Conservation (phyloP, 2,329 filamentous ascomycete species). For the Blastomyces gilchristii region DNA sequence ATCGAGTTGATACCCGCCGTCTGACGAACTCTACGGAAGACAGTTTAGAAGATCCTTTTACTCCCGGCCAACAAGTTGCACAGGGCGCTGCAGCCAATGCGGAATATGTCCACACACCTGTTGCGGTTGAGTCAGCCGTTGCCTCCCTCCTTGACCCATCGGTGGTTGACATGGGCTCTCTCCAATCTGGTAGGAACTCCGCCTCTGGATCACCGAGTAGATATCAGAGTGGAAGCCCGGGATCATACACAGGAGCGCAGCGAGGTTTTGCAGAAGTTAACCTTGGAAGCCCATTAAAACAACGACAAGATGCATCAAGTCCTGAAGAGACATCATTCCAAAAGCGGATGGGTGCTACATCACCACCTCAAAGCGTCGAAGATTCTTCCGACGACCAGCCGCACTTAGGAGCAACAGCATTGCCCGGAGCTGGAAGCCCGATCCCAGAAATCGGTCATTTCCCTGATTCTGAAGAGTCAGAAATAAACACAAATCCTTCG, state of each 20-base stretch:
- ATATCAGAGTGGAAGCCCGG: constrained; percentile 23
- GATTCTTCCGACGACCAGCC: constrained; percentile 37
- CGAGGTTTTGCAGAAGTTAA: constrained; percentile 20
- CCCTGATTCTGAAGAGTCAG: constrained; percentile 40
- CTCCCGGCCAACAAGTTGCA: constrained; percentile 59
- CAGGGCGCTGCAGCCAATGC: constrained; percentile 62
- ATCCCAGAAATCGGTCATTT: constrained; percentile 68
- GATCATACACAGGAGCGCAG: constrained; percentile 15
- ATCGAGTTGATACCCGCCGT: constrained; percentile 44
- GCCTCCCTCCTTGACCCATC: constrained; percentile 84
- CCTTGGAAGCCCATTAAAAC: constrained; percentile 39
- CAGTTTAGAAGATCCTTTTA: constrained; percentile 45
- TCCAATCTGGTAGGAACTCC: constrained; percentile 40
- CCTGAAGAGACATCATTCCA: constrained; percentile 32
- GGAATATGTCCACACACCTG: constrained; percentile 60
- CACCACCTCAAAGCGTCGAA: constrained; percentile 46
- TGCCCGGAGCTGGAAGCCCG: constrained; percentile 59
- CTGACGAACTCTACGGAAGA: constrained; percentile 46
- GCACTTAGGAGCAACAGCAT: constrained; percentile 57
- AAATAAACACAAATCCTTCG: constrained; percentile 76
- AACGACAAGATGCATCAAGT: constrained; percentile 29
- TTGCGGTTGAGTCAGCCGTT: constrained; percentile 77
- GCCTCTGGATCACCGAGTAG: constrained; percentile 34
- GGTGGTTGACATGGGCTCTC: constrained; percentile 53
- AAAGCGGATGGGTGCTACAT: constrained; percentile 35